Base-by-base conservation (phyloP, 495 filamentous ascomycete genomes). In the Podospora pseudopauciseta region DNA sequence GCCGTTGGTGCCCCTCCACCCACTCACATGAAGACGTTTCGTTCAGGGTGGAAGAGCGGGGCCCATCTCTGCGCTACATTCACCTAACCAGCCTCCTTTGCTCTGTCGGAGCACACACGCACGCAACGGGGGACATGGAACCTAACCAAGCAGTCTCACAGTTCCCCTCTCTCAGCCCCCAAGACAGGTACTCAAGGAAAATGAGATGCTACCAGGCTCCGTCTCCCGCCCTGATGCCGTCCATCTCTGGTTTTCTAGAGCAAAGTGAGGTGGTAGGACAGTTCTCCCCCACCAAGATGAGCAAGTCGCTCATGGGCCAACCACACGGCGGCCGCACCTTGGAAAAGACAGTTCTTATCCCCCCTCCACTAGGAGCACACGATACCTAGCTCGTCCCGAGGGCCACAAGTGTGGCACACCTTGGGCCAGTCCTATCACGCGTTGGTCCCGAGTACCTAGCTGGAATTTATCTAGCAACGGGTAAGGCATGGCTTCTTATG, bases 301-400 rank as follows among this genome's bases (percentile, higher is more conserved):
- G 32, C 34, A 58, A 58, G 55, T 58, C 67, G 68, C 61, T 68
- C 64, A 53, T 58, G 62, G 68, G 73, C 76, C 76, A 77, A 77
- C 73, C 73, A 74, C 63, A 61, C 19, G 3, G 49, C 65, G 65
- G 63, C 68, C 75, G 19, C 61, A 77, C 76, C n/a, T 72, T 73
- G 72, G 64, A 60, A 73, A 63, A 57, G 59, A 54, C 13, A 11
- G 30, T 28, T 60, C 63, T 53, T 65, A 13, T 58, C 18, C 66
- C 44, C 23, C 55, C 44, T 70, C 65, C 26, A 27, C 5, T 19
- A 56, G 19, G 32, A 44, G 19, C 49, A n/a, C 55, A 30, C 58
- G 26, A 56, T 66, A 71, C 63, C 59, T 64, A 71, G 59, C 59
- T 62, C 58, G 13, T 61, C 34, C 56, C 27, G 34, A 34, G 16